phyloP scores from a whole-genome alignment of 106 monocot species.

The Dioscorea dumetorum region DNA sequence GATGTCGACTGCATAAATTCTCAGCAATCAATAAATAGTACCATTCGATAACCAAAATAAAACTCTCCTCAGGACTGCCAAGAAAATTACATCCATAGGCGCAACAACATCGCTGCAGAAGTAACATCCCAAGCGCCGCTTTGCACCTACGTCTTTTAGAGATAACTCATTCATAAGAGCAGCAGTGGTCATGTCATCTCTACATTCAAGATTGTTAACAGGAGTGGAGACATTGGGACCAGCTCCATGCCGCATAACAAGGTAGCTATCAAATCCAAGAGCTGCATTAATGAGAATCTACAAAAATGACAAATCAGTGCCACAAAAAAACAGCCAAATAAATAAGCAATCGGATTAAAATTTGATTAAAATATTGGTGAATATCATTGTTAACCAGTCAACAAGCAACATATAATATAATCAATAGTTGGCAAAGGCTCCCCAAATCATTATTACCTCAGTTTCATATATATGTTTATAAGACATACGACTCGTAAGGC shows the following conservation, averaged over 20 bases:
- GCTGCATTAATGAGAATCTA: slow-evolving; percentile 97
- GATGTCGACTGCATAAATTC: slow-evolving; percentile 69
- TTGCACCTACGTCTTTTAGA: slow-evolving; percentile 14
- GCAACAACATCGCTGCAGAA: slow-evolving; percentile 99
- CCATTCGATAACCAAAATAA: neutral
- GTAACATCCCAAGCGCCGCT: slow-evolving; percentile 72
- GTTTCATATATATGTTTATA: no score
- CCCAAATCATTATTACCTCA: no score
- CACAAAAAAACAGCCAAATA: neutral
- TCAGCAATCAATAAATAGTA: neutral
- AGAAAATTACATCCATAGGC: slow-evolving; percentile 76
- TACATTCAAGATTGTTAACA: slow-evolving; percentile 7
- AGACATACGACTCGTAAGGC: no score
- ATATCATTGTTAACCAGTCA: no score
- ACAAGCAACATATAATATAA: no score
- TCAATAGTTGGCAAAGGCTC: no score
- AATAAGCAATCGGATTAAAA: neutral
- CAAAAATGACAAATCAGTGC: slow-evolving; percentile 6
- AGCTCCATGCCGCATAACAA: slow-evolving; percentile 98
- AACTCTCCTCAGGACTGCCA: neutral
- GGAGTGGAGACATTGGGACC: slow-evolving; percentile 29
- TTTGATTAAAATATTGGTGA: no score
- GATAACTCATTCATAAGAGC: slow-evolving; percentile 26
- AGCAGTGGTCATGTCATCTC: slow-evolving; percentile 10
- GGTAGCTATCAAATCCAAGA: slow-evolving; percentile 93